Evolutionary conservation across 768 basidiomycete genomes (phyloP).

Genomic region (Boletus rubescentipes): DNA sequence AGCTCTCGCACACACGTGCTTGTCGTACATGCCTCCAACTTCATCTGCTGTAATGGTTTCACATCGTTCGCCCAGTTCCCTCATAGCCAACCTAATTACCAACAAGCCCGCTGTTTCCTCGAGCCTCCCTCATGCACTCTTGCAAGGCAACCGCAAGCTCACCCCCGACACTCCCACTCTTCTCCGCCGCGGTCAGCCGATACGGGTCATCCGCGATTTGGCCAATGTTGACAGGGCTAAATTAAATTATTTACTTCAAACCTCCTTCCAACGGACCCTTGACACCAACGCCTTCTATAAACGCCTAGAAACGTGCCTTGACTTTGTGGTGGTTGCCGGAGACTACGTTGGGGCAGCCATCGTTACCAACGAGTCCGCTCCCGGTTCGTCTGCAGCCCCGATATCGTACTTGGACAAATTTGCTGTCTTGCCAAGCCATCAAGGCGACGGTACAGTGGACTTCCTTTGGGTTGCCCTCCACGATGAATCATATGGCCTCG

Average conservation of each 20-base stretch:
- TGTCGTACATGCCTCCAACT: conserved; percentile 88
- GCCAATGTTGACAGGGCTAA: conserved; percentile 73
- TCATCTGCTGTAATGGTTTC: conserved; percentile 97
- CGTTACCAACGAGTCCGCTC: conserved; percentile 65
- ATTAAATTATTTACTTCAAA: conserved; percentile 80
- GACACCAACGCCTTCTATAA: conserved; percentile 74
- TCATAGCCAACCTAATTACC: conserved; percentile 96
- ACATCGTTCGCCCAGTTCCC: conserved; percentile 90
- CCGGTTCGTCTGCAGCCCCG: conserved; percentile 37
- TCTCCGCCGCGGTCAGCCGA: conserved; percentile 82
- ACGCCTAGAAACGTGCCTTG: conserved; percentile 73
- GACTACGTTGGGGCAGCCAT: conserved; percentile 95
- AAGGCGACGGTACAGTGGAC: conserved; percentile 98
- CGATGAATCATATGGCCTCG: conserved; percentile 97
- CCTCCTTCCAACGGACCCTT: conserved; percentile 76
- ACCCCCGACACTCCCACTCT: conserved; percentile 92
- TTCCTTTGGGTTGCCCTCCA: conserved; percentile 99
- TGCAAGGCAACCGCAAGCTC: conserved; percentile 83
- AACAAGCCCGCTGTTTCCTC: conserved; percentile 97
- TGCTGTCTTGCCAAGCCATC: conserved; percentile 90
- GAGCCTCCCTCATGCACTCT: conserved; percentile 88
- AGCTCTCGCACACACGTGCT: conserved; percentile 78
- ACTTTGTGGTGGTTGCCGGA: conserved; percentile 91
- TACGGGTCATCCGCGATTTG: conserved; percentile 72
- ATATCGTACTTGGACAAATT: conserved; percentile 98